phyloP scores from a whole-genome alignment of 306 rosid genomes.

The Aeschynomene evenia region DNA sequence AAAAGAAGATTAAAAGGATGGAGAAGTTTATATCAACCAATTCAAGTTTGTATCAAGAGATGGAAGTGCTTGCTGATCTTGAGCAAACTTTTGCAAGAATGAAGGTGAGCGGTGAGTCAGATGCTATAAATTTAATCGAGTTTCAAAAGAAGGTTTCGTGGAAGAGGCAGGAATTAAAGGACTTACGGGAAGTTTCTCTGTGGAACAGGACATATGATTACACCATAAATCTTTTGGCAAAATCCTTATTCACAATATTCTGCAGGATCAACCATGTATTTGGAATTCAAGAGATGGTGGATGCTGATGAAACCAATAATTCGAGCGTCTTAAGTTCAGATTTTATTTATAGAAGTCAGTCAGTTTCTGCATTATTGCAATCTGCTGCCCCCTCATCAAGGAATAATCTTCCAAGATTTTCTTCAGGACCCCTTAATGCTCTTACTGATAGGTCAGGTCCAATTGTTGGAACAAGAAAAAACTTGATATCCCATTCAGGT shows the following conservation, averaged over 20 bases:
- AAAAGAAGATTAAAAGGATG: conserved; percentile 81
- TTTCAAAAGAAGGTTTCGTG: conserved; percentile 75
- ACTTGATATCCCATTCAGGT: conserved; percentile 67
- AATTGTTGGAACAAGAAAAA: conserved; percentile 40
- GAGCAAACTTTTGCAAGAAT: conserved; percentile 76
- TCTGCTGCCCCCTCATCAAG: conserved; percentile 55
- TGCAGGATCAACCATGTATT: conserved; percentile 73
- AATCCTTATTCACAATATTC: conserved; percentile 78
- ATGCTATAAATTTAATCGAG: conserved; percentile 49
- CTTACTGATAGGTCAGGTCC: conserved; percentile 55
- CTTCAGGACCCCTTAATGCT: conserved; percentile 82
- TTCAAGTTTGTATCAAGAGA: conserved; percentile 83
- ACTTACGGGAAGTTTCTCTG: conserved; percentile 64
- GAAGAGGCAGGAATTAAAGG: conserved; percentile 79
- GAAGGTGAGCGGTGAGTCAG: conserved; percentile 54
- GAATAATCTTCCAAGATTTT: conserved; percentile 58
- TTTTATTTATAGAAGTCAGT: conserved; percentile 64
- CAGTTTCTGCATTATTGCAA: conserved; percentile 73
- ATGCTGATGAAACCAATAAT: conserved; percentile 43
- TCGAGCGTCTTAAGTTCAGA: conserved; percentile 54
- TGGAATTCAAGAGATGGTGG: conserved; percentile 58
- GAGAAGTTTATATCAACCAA: conserved; percentile 67
- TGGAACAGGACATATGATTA: conserved; percentile 94
- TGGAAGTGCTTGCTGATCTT: conserved; percentile 79
- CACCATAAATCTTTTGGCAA: conserved; percentile 68